Conservation (phyloP, 805 yeast species). For the Saccharomycopsis amapae region DNA sequence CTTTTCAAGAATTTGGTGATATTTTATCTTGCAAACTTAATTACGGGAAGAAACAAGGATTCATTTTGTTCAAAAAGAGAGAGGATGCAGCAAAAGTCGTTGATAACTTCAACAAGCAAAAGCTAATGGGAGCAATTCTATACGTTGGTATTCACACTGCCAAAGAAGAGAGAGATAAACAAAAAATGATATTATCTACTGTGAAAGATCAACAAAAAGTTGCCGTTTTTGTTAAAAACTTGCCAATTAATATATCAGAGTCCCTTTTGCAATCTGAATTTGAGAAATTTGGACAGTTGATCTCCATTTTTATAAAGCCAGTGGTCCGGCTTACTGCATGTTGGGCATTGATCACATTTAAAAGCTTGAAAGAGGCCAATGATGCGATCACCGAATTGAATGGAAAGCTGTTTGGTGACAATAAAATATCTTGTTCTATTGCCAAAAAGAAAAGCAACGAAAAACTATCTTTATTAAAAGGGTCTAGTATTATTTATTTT, state of each 20-base stretch:
- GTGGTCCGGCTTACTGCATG: slow-evolving; percentile 25
- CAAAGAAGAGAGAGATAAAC: slow-evolving; percentile 17
- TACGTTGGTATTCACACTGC: slow-evolving; percentile 37
- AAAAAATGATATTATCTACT: slow-evolving; percentile 1
- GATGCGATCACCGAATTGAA: slow-evolving; percentile 31
- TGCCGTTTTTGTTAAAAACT: slow-evolving; percentile 30
- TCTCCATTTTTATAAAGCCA: slow-evolving; percentile 30
- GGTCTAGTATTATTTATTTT: slow-evolving; percentile 4
- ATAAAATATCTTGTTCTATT: slow-evolving; percentile 27
- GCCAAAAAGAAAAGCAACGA: slow-evolving; percentile 25
- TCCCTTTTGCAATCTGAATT: slow-evolving; percentile 27
- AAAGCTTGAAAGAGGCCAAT: slow-evolving; percentile 30
- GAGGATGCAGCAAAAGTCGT: slow-evolving; percentile 32
- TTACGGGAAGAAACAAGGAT: slow-evolving; percentile 34
- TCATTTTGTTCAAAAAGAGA: slow-evolving; percentile 32
- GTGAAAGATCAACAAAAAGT: slow-evolving; percentile 13
- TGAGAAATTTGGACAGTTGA: slow-evolving; percentile 29
- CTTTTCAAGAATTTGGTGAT: slow-evolving; percentile 42
- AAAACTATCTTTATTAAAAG: slow-evolving; percentile 2
- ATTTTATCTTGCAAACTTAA: slow-evolving; percentile 37
- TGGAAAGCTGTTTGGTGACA: slow-evolving; percentile 26
- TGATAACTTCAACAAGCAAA: slow-evolving; percentile 26
- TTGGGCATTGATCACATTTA: slow-evolving; percentile 39
- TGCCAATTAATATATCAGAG: slow-evolving; percentile 28
- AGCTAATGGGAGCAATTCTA: slow-evolving; percentile 28